Evolutionary conservation across 305 asterid species (phyloP).

Genomic region (Fraxinus dipetala): DNA sequence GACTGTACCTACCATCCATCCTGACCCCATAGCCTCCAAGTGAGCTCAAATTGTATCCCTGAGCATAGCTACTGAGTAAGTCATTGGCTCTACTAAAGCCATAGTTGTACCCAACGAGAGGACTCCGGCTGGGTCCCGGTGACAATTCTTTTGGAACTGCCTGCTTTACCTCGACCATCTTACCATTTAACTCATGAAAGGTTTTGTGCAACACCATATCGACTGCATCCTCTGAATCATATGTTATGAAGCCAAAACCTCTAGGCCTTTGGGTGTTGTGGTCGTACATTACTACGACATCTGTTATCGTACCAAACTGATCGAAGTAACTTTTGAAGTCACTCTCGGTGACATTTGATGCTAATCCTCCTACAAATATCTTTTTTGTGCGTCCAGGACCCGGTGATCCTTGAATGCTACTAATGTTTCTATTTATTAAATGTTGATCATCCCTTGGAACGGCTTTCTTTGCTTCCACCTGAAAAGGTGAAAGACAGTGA

Average conservation of each 20-base stretch:
- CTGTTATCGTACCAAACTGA: conserved; percentile 65
- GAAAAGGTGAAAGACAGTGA: conserved; percentile 15
- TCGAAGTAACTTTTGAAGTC: conserved; percentile 66
- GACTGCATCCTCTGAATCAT: conserved; percentile 64
- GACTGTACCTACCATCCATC: conserved; percentile 50
- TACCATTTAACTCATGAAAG: conserved; percentile 63
- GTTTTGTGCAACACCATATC: conserved; percentile 58
- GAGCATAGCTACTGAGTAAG: conserved; percentile 47
- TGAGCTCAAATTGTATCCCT: conserved; percentile 51
- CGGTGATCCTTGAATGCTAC: conserved; percentile 61
- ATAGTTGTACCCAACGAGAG: conserved; percentile 51
- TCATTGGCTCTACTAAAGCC: conserved; percentile 49
- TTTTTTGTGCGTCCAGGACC: conserved; percentile 61
- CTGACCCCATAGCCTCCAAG: conserved; percentile 58
- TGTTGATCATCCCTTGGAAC: conserved; percentile 69
- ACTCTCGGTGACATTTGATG: conserved; percentile 58
- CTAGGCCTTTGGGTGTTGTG: conserved; percentile 74
- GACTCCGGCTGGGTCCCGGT: conserved; percentile 52
- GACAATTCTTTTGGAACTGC: conserved; percentile 67
- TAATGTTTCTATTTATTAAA: conserved; percentile 45
- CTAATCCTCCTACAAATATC: conserved; percentile 77
- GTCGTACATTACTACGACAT: conserved; percentile 73
- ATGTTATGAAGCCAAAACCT: conserved; percentile 64
- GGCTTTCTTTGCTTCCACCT: conserved; percentile 77
- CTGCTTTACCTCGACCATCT: conserved; percentile 70